Evolutionary conservation across 805 yeast species (phyloP).

Genomic region (Pichia nanzhaoensis): DNA sequence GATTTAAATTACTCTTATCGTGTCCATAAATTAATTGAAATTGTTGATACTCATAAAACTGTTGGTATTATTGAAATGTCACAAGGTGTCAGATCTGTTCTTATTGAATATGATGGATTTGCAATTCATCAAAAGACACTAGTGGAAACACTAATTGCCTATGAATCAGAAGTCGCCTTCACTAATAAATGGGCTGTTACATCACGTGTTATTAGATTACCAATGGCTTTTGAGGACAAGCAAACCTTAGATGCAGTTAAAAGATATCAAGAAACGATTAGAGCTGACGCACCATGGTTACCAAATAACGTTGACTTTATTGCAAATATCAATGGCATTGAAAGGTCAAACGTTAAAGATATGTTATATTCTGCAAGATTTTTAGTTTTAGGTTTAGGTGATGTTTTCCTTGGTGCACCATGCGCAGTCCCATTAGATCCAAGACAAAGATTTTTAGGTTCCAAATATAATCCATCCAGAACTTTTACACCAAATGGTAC

Average conservation of each 20-base stretch:
- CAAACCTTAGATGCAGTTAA: constrained; percentile 84
- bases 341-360: constrained; percentile 68
- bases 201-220: constrained; percentile 76
- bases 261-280: constrained; percentile 88
- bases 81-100: constrained; percentile 92
- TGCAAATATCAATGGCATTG: constrained; percentile 79
- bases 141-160: constrained; percentile 58
- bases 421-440: constrained; percentile 98
- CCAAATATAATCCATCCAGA: constrained; percentile 94
- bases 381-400: constrained; percentile 92
- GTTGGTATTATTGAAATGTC: constrained; percentile 91
- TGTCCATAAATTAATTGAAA: constrained; percentile 72
- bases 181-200: constrained; percentile 80
- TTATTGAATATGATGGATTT: constrained; percentile 72
- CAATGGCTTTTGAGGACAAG: constrained; percentile 95
- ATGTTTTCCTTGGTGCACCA: constrained; percentile 96
- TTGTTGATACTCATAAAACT: constrained; percentile 59
- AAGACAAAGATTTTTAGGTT: constrained; percentile 84
- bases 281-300: constrained; percentile 93
- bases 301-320: constrained; percentile 96
- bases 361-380: constrained; percentile 86
- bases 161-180: constrained; percentile 68
- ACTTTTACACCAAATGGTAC: constrained; percentile 95
- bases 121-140: constrained; percentile 55
- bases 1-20: constrained; percentile 82